phyloP scores from a whole-genome alignment of 768 basidiomycete species.

The Rubroboletus pulcherrimus region DNA sequence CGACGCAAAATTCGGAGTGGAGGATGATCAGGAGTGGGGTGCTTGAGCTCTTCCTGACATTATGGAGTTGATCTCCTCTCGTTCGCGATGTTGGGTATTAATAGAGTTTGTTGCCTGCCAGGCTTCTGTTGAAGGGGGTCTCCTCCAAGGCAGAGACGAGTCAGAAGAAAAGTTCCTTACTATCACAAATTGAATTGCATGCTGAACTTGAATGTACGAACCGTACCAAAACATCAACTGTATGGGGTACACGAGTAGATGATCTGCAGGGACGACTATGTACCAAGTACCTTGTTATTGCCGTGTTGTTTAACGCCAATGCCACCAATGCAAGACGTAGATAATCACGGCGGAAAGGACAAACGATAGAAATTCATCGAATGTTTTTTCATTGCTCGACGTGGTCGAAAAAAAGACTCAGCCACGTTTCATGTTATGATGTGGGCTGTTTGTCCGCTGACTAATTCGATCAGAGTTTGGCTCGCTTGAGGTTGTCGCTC shows the following conservation, averaged over 20 bases:
- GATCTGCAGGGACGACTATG: constrained; percentile 48
- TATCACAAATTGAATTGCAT: neutral
- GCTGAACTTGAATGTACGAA: constrained; percentile 14
- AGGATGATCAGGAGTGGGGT: constrained; percentile 12
- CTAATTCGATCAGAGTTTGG: constrained; percentile 9
- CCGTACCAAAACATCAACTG: constrained; percentile 33
- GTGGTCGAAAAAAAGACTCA: neutral
- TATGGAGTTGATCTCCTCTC: neutral
- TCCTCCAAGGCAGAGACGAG: no score
- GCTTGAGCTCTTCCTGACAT: neutral
- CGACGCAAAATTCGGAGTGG: neutral
- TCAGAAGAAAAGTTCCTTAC: no score
- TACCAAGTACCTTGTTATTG: constrained; percentile 39
- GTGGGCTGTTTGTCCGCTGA: constrained; percentile 9
- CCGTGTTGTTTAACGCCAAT: constrained; percentile 69
- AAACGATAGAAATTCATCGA: neutral
- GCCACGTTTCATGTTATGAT: no score
- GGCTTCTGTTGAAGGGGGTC: no score
- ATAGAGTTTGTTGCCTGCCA: neutral
- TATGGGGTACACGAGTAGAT: constrained; percentile 52
- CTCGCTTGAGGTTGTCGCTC: neutral
- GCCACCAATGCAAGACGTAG: constrained; percentile 55
- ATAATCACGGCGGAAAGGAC: constrained; percentile 50
- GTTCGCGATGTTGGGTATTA: neutral
- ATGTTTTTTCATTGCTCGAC: neutral